Evolutionary conservation across 1,284 basidiomycete species (phyloP), one percentile per base, ranked within the genome.

Genomic region (Omphalotus olearius): DNA sequence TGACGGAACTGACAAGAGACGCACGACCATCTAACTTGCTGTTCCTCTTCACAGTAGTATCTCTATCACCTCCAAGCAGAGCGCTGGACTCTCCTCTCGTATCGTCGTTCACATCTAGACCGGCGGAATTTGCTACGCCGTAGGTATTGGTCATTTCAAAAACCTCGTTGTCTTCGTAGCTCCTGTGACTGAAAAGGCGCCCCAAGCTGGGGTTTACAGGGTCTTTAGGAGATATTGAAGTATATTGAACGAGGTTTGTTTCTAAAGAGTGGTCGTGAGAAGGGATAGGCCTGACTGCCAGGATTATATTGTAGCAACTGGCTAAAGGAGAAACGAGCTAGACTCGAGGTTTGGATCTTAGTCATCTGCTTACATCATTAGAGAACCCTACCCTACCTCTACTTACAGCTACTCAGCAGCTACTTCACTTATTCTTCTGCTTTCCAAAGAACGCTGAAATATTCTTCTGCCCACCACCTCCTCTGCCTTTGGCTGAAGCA

Each of bases 81-180:
- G 80, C 71, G 60, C 74, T 75, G 30, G 72, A 62, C 66, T 83
- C 79, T 30, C 71, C 72, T 28, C 53, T 64, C 6, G 46, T 42
- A 30, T 46, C 49, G 17, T 52, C 55, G 13, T 16, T 26, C 10
- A 46, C 44, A 25, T 55, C 57, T 16, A 65, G 58, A 45, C 69
- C 68, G 43, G 58, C 57, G 45, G 57, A 28, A 51, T 60, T 63
- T 33, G 73, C 72, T n/a, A 76, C 69, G 44, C 85, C 83, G 57
- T 88, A 88, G 2, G 73, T 73, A 55, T 79, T 79, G 43, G 78
- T 75, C 83, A 85, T 88, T 60, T 84, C 76, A 69, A 42, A 54
- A 30, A 5, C 33, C 18, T 50, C 37, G 16, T 25, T 7, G 42
- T 41, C 49, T 71, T 73, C 47, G 30, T 9, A 9, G 13, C 13